phyloP scores from a whole-genome alignment of 208 protist species.

The Acanthamoeba culbertsoni region DNA sequence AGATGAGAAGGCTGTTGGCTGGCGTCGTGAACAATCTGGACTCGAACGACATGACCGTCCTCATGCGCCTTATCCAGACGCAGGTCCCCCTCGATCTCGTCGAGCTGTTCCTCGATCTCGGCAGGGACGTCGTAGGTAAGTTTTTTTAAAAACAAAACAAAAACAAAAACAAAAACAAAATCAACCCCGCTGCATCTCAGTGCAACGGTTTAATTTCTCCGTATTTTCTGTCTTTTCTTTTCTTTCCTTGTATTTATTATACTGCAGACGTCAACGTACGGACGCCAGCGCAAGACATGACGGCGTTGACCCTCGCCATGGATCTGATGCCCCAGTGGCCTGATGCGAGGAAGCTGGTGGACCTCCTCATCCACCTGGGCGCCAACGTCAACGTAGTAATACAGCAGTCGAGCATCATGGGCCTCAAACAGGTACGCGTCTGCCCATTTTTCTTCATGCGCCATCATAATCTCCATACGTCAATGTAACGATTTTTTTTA shows the following conservation, averaged over 20 bases:
- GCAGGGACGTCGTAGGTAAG: not conserved
- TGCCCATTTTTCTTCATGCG: not conserved
- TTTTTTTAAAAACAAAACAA: not conserved
- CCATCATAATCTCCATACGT: no score
- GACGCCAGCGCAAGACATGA: not conserved
- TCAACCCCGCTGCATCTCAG: not conserved
- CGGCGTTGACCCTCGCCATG: not conserved
- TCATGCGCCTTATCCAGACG: not conserved
- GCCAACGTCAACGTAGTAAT: not conserved
- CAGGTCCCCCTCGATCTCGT: not conserved
- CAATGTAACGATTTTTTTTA: no score
- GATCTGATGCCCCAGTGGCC: not conserved
- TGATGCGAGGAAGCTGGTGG: not conserved
- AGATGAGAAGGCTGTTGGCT: not conserved
- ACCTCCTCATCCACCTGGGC: not conserved
- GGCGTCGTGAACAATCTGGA: not conserved
- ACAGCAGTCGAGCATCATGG: not conserved
- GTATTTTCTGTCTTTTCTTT: no score
- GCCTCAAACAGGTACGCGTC: not conserved
- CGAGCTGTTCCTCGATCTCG: not conserved
- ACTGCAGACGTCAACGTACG: not conserved
- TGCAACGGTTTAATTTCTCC: no score
- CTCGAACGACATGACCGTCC: not conserved
- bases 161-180: not conserved
- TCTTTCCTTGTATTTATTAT: no score